A percentile compares a stretch with the other conserved stretches of the same genome.
Evolutionary conservation across 2,329 filamentous ascomycete species (phyloP).

Genomic region (Thermoascus crustaceus): DNA sequence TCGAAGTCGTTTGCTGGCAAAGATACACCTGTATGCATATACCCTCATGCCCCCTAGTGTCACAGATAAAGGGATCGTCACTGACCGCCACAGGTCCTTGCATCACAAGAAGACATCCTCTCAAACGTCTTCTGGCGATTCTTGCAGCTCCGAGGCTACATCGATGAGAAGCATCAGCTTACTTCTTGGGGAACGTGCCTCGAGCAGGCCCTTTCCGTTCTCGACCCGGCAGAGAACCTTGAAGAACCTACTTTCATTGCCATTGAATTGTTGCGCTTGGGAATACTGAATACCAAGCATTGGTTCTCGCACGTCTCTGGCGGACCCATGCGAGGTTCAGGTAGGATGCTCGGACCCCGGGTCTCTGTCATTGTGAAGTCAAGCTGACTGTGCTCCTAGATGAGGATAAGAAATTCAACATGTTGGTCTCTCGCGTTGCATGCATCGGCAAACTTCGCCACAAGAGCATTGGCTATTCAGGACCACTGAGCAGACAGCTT

Average conservation of each 20-base stretch:
- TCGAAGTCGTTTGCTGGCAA: constrained; percentile 58
- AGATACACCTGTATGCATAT: constrained; percentile 30
- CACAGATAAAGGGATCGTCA: background rate
- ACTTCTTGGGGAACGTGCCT: constrained; percentile 79
- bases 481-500: constrained; percentile 82
- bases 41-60: constrained; percentile 6
- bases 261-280: constrained; percentile 74
- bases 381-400: constrained; percentile 41
- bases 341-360: constrained; percentile 19
- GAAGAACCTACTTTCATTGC: constrained; percentile 76
- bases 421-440: constrained; percentile 79
- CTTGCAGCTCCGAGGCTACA: constrained; percentile 78
- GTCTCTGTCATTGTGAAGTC: constrained; percentile 4
- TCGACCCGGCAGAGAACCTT: constrained; percentile 51
- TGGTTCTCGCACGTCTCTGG: constrained; percentile 52
- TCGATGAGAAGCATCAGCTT: constrained; percentile 68
- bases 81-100: constrained; percentile 34
- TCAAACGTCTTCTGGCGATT: constrained; percentile 81
- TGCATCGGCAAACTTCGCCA: constrained; percentile 77
- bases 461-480: constrained; percentile 81
- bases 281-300: constrained; percentile 64
- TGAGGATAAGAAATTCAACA: constrained; percentile 67
- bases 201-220: constrained; percentile 56
- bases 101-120: constrained; percentile 62
- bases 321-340: constrained; percentile 50